A percentile compares a stretch with the other conserved stretches of the same genome.
Evolutionary conservation across 129 eudicot genomes (phyloP).

Genomic region (Escallonia rubra): DNA sequence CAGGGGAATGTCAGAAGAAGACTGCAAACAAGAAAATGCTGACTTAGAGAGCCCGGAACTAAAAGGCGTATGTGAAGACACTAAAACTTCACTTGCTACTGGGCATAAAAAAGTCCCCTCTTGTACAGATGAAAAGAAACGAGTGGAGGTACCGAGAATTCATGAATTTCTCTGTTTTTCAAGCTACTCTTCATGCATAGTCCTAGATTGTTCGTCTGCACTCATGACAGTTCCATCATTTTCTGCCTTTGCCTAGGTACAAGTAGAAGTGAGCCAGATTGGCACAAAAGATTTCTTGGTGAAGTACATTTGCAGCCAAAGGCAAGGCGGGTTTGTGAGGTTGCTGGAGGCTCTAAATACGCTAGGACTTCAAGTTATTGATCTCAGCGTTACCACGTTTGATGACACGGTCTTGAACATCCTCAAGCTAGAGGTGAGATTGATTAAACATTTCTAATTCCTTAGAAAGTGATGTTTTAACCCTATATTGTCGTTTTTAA

Average conservation of each 20-base stretch:
- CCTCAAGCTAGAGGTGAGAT: slow-evolving; percentile 45
- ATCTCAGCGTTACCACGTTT: slow-evolving; percentile 47
- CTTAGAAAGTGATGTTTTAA: not conserved
- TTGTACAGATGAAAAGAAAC: slow-evolving; percentile 14
- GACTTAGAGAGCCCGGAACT: slow-evolving; percentile 19
- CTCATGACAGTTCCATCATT: too few relatives aligned
- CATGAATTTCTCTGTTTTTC: not conserved
- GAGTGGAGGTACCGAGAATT: slow-evolving; percentile 39
- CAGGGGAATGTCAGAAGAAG: slow-evolving; percentile 31
- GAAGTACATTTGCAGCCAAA: slow-evolving; percentile 35
- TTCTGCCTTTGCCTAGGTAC: slow-evolving; percentile 33
- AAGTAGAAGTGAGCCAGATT: slow-evolving; percentile 55
- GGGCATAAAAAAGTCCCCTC: slow-evolving; percentile 12
- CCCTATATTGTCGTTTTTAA: not conserved
- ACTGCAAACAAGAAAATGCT: slow-evolving; percentile 19
- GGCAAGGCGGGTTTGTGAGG: slow-evolving; percentile 41
- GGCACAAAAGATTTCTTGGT: slow-evolving; percentile 47
- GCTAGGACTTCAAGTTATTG: slow-evolving; percentile 50
- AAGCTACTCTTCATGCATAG: not conserved
- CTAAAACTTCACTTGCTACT: slow-evolving; percentile 7
- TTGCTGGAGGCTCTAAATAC: slow-evolving; percentile 56
- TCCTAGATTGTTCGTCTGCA: not conserved
- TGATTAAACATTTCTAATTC: not conserved
- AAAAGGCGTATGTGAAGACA: slow-evolving; percentile 6
- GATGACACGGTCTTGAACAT: slow-evolving; percentile 44